Evolutionary conservation across 352 stramenopile genomes (phyloP), one percentile per base, ranked within the genome.

Genomic region (Phytophthora constricta): DNA sequence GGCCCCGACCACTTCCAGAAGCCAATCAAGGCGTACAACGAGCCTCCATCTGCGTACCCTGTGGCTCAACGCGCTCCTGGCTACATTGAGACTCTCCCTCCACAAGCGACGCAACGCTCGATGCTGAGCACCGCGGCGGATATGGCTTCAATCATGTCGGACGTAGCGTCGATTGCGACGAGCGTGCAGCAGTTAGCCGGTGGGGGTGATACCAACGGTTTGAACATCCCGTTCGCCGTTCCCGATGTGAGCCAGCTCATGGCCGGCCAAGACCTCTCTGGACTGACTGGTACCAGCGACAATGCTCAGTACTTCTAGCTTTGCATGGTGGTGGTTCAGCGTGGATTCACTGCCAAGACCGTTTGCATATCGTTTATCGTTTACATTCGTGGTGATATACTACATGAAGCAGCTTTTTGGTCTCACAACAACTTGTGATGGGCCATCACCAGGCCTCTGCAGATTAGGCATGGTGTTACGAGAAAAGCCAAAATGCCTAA

Each of bases 181-280:
- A 74, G 65, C 16, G 55, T 74, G 3, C 65, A 74, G 33, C 65
- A 74, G 7, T 49, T 74, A 25, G 14, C 53, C 27, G 65, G 65
- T 3, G 65, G 60, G 48, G 65, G 65, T 9, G 48, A 65, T 13
- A 27, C 8, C 8, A 41, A 46, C 33, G 59, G 52, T 47, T 5
- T 62, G 31, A 28, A 22, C 3, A 58, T 74, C 7, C 65, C 65
- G 2, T 73, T 73, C 43, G 53, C 59, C 25, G 20, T 69, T 16
- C 51, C 65, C 3, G 65, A 73, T 20, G 47, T 65, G 28, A 70
- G 60, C 9, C 60, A 66, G 43, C 51, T 62, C 48, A 27, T 70
- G 23, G 60, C 28, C 22, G 60, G 47, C 11, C 59, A 74, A 39
- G 65, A 73, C 17, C 10, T 65, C 4, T 67, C 56, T 11, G 43